Conservation (phyloP, 228 moss, liverwort and hornwort genomes). For the Sphagnum magellanicum region DNA sequence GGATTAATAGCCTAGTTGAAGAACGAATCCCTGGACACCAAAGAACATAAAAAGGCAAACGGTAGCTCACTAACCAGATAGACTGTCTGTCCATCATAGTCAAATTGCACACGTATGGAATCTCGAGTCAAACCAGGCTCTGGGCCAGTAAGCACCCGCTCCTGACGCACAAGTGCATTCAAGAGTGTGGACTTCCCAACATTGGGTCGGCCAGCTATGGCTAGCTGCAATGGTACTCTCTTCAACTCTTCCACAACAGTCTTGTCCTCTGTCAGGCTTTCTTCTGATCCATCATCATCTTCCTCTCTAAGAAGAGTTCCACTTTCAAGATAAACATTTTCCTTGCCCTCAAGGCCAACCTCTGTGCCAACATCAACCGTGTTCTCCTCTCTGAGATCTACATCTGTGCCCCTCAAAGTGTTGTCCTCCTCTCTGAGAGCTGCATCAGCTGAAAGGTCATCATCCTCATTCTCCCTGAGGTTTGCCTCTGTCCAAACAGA, state of each 20-base stretch:
- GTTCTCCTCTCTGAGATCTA: conserved; percentile 22
- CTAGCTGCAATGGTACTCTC: conserved; percentile 82
- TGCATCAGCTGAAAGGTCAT: conserved; percentile 28
- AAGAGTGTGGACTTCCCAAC: conserved; percentile 97
- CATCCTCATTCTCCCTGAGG: conserved; percentile 21
- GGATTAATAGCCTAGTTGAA: neutral
- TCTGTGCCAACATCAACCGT: conserved; percentile 29
- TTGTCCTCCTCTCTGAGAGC: conserved; percentile 42
- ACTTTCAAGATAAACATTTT: conserved; percentile 4
- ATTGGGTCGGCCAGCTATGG: conserved; percentile 90
- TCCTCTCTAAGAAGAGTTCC: conserved; percentile 6
- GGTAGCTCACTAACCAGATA: conserved; percentile 46
- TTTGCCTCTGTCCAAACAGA: conserved; percentile 25
- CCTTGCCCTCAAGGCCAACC: conserved; percentile 26
- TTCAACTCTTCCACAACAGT: conserved; percentile 32
- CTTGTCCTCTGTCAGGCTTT: conserved; percentile 28
- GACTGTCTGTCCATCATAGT: conserved; percentile 69
- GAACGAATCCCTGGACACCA: neutral
- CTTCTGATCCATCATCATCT: conserved; percentile 7
- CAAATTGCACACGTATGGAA: conserved; percentile 66
- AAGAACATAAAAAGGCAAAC: neutral
- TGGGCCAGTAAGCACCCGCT: conserved; percentile 96
- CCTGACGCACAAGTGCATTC: conserved; percentile 67
- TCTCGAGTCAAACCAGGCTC: conserved; percentile 99
- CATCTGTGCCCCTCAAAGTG: conserved; percentile 25